Conservation (phyloP, 2,329 filamentous ascomycete species). For the Zopfia rhizophila region DNA sequence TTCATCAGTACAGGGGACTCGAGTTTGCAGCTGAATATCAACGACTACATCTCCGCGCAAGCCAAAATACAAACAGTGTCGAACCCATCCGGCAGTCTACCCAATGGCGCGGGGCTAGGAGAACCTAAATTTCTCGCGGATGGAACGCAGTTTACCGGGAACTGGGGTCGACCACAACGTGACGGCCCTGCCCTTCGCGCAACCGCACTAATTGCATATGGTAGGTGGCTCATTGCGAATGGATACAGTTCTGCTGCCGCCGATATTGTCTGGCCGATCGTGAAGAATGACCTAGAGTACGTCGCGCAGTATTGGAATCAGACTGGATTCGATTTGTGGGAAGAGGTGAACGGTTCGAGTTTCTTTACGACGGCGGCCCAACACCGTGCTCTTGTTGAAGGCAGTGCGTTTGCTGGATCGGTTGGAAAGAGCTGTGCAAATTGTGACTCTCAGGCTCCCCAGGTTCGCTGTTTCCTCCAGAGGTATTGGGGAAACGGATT, state of each 20-base stretch:
- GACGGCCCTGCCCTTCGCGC: conserved; percentile 83
- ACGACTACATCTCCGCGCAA: conserved; percentile 75
- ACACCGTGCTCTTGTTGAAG: conserved; percentile 73
- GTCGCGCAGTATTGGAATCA: conserved; percentile 74
- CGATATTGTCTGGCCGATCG: conserved; percentile 74
- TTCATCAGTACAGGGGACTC: conserved; percentile 69
- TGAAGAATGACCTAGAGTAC: conserved; percentile 80
- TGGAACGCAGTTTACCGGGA: conserved; percentile 69
- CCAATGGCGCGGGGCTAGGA: conserved; percentile 65
- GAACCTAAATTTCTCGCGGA: conserved; percentile 80
- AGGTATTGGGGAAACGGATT: conserved; percentile 77
- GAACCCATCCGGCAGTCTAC: conserved; percentile 73
- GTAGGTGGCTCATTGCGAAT: conserved; percentile 75
- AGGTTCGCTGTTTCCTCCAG: conserved; percentile 78
- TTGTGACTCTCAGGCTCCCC: conserved; percentile 73
- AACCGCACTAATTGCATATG: conserved; percentile 76
- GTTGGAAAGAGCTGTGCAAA: conserved; percentile 69
- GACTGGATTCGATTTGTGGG: conserved; percentile 81
- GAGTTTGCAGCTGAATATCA: conserved; percentile 68
- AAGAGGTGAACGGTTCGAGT: conserved; percentile 79
- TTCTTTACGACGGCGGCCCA: conserved; percentile 81
- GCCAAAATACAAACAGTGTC: conserved; percentile 72
- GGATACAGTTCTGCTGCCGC: conserved; percentile 57
- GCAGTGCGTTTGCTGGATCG: conserved; percentile 70
- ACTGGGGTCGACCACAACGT: conserved; percentile 82